phyloP scores from a whole-genome alignment of 2,329 filamentous ascomycete genomes.

The Fusarium transvaalense region DNA sequence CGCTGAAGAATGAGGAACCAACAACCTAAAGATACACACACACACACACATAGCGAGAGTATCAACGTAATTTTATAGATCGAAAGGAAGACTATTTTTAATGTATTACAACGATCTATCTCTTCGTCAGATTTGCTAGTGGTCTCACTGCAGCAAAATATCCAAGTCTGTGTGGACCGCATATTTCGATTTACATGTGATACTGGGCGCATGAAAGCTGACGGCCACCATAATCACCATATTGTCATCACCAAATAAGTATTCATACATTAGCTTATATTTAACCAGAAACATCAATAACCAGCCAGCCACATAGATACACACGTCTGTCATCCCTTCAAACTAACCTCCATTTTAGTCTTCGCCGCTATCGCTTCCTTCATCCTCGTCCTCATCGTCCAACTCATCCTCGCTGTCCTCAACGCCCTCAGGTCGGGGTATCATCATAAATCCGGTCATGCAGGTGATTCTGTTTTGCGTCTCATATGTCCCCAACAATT shows the following conservation, averaged over 20 bases:
- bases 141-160: slow-evolving; percentile 4
- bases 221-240: slow-evolving; percentile 1
- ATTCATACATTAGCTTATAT: slow-evolving; percentile 24
- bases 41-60: too few species aligned
- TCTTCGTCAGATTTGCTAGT: slow-evolving; percentile 4
- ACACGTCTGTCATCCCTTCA: not conserved
- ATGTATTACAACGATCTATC: slow-evolving; percentile 4
- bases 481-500: slow-evolving; percentile 80
- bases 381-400: slow-evolving; percentile 58
- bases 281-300: slow-evolving; percentile 12
- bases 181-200: slow-evolving; percentile 44
- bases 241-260: not conserved
- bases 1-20: slow-evolving; percentile 5
- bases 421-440: slow-evolving; percentile 71
- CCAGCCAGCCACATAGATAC: slow-evolving; percentile 1
- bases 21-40: not conserved
- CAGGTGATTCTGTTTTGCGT: slow-evolving; percentile 93
- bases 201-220: slow-evolving; percentile 26
- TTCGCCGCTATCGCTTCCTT: slow-evolving; percentile 56
- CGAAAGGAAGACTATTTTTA: not conserved
- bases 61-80: not conserved
- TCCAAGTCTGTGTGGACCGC: slow-evolving; percentile 10
- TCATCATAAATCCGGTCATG: slow-evolving; percentile 86
- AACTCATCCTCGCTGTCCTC: slow-evolving; percentile 69
- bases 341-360: slow-evolving; percentile 34